phyloP scores from a whole-genome alignment of 108 stramenopile species.

The Skeletonema menzelii region DNA sequence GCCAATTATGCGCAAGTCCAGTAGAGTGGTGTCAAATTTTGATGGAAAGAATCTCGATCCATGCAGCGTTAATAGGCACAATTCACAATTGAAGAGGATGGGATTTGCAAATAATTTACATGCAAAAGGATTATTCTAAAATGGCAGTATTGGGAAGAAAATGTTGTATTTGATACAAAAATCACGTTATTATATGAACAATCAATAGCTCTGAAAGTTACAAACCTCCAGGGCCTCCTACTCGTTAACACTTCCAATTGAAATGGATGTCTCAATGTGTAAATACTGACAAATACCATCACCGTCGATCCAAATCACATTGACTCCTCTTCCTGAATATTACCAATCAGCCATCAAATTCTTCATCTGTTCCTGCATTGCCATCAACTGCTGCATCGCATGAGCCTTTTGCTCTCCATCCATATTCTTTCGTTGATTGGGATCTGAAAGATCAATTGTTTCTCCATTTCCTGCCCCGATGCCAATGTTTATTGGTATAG shows the following conservation, averaged over 20 bases:
- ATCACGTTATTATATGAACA: not conserved
- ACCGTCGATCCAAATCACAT: not conserved
- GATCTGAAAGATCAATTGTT: slow-evolving; percentile 62
- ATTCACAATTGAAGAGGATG: slow-evolving; percentile 58
- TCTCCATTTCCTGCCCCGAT: slow-evolving; percentile 74
- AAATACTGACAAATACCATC: not conserved
- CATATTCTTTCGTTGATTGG: slow-evolving; percentile 48
- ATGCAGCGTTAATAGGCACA: slow-evolving; percentile 67
- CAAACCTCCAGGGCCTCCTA: not conserved
- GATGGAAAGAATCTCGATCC: slow-evolving; percentile 86
- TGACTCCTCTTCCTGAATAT: not conserved
- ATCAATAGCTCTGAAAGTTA: slow-evolving; percentile 2
- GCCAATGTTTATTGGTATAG: slow-evolving; percentile 47
- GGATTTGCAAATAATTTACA: slow-evolving; percentile 84
- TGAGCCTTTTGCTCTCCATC: slow-evolving; percentile 61
- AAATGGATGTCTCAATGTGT: not conserved
- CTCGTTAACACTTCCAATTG: not conserved
- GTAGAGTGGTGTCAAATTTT: slow-evolving; percentile 67
- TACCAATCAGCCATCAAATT: slow-evolving; percentile 67
- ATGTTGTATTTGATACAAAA: not conserved
- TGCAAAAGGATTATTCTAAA: slow-evolving; percentile 81
- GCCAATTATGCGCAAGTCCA: slow-evolving; percentile 30
- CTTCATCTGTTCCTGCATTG: slow-evolving; percentile 78
- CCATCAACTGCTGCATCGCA: slow-evolving; percentile 62
- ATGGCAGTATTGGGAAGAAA: not conserved